phyloP scores from a whole-genome alignment of 768 basidiomycete species.

The Boletus subparvulus region DNA sequence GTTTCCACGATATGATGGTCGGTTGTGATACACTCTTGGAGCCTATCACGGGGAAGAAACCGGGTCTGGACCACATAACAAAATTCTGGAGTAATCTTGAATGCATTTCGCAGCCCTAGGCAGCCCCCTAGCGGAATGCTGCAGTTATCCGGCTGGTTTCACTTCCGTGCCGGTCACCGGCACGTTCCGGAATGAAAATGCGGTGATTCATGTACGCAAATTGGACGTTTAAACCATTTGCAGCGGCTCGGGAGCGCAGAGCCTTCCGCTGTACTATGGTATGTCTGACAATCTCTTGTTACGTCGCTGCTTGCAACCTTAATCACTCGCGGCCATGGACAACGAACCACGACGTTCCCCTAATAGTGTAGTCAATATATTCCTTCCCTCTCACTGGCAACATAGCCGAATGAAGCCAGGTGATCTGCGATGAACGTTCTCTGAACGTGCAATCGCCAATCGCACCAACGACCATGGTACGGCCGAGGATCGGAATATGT shows the following conservation, averaged over 20 bases:
- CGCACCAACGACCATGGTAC: background rate
- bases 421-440: background rate
- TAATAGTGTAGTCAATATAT: background rate
- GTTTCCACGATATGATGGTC: background rate
- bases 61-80: background rate
- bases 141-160: background rate
- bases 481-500: background rate
- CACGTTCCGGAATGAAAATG: constrained; percentile 1
- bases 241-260: background rate
- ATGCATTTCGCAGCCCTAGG: too few species aligned
- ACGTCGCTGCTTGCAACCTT: background rate
- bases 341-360: too few species aligned
- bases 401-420: background rate
- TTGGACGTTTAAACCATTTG: too few species aligned
- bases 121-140: too few species aligned
- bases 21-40: background rate
- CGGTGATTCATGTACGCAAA: constrained; percentile 2
- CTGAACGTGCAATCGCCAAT: background rate
- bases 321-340: background rate
- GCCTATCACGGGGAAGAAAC: background rate
- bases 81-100: background rate
- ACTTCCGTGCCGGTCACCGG: constrained; percentile 2
- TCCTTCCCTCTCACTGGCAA: background rate
- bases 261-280: background rate
- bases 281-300: background rate